phyloP scores from a whole-genome alignment of 2,329 filamentous ascomycete genomes.

The Verruconis gallopava region DNA sequence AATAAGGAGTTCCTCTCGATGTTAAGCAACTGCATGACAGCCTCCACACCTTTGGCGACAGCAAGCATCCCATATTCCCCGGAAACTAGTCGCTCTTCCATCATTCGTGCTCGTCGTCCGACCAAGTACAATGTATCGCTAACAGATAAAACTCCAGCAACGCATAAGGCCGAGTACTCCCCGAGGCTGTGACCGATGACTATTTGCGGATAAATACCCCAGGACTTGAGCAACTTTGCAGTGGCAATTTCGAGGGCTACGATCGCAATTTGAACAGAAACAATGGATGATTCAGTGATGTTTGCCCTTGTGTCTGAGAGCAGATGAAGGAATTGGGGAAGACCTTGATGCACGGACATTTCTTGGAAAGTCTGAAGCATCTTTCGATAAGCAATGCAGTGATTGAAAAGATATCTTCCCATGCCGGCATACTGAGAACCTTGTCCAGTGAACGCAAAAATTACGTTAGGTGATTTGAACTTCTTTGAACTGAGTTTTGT shows the following conservation, averaged over 20 bases:
- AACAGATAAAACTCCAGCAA: slow-evolving; percentile 56
- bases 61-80: slow-evolving; percentile 9
- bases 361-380: slow-evolving; percentile 37
- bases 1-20: slow-evolving; percentile 39
- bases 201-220: slow-evolving; percentile 39
- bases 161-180: slow-evolving; percentile 59
- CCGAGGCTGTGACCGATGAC: slow-evolving; percentile 50
- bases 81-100: slow-evolving; percentile 50
- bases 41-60: background rate
- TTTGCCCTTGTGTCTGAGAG: slow-evolving; percentile 24
- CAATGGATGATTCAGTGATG: slow-evolving; percentile 15
- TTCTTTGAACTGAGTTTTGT: background rate
- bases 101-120: slow-evolving; percentile 50
- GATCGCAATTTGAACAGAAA: slow-evolving; percentile 39
- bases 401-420: slow-evolving; percentile 36
- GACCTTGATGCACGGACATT: slow-evolving; percentile 30
- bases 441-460: slow-evolving; percentile 40
- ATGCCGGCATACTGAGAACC: slow-evolving; percentile 39
- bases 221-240: slow-evolving; percentile 39
- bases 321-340: slow-evolving; percentile 35
- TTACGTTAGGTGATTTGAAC: slow-evolving; percentile 37
- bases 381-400: slow-evolving; percentile 32
- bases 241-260: slow-evolving; percentile 39
- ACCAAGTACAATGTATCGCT: slow-evolving; percentile 61
- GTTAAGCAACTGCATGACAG: slow-evolving; percentile 44